Base-by-base conservation (phyloP, 305 asterid species). In the Solanum aculeatissimum region DNA sequence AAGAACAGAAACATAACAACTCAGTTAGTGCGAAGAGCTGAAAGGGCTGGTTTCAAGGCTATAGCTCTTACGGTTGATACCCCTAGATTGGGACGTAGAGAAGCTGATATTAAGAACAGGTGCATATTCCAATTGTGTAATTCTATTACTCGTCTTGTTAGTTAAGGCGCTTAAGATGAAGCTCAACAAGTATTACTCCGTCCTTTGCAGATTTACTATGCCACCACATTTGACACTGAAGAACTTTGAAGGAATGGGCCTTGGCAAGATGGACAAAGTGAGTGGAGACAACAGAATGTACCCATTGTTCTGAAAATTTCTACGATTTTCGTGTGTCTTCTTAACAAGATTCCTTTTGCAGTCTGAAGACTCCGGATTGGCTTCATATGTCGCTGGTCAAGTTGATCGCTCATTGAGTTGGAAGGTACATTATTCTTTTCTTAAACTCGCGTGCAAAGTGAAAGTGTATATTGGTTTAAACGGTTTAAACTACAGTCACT, bases 21-120 rank as follows among this genome's bases (percentile, higher is more conserved):
- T 54, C 88, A 86, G 77, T 81, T 83, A 54, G 88, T 83, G 58
- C 71, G 86, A 83, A 83, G 88, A 86, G 88, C 88, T 78, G 88
- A 86, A 83, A 83, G 82, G 78, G 88, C 88, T n/a, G 88, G 88
- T 38, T 86, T 86, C 68, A 86, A 86, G 47, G 88, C 88, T 55
- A 86, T 86, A n/a, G 88, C 88, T 35, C 88, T 86, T 72, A 86
- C 88, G 0, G 88, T 86, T 86, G 88, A 86, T 77, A 86, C 84
- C 18, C 88, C 88, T 0, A 83, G 84, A 40, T 38, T 83, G 84
- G 88, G 88, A 35, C 88, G 88, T 8, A 54, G 88, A 86, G 88
- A 86, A 84, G 80, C 86, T 77, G 88, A 86, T 55, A 86, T 86
- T 74, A 86, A 86, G 86, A 86, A 86, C 88, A 86, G 88, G 88